Evolutionary conservation across 2,329 filamentous ascomycete species (phyloP).

Genomic region (Neofusicoccum sp.): DNA sequence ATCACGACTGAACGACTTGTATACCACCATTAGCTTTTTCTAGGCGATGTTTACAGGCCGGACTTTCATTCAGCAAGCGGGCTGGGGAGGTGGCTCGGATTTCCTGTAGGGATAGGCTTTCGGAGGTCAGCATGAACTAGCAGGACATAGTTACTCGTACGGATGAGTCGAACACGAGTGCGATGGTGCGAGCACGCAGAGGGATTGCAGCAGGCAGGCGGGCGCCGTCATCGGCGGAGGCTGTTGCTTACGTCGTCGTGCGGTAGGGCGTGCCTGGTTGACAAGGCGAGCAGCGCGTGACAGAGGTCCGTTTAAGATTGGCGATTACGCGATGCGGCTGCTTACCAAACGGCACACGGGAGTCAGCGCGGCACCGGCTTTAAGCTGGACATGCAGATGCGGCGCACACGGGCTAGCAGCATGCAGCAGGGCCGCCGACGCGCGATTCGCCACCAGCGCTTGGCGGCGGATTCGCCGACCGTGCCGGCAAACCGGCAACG

Average conservation of each 20-base stretch:
- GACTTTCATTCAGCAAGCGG: background rate
- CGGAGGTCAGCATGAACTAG: background rate
- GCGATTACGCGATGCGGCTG: background rate
- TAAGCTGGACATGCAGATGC: background rate
- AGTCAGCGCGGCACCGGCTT: background rate
- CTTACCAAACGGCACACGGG: background rate
- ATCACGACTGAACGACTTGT: constrained; percentile 9
- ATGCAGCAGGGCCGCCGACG: background rate
- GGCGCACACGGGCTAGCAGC: background rate
- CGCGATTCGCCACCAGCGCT: background rate
- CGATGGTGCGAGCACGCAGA: background rate
- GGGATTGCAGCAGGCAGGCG: no score
- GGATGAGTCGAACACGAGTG: background rate
- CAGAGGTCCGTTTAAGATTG: background rate
- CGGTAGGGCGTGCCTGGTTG: no score
- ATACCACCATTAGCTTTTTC: constrained; percentile 5
- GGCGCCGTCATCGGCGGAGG: no score
- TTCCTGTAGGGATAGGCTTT: background rate
- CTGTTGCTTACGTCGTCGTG: no score
- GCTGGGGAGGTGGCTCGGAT: background rate
- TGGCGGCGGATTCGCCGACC: background rate
- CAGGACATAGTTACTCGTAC: background rate
- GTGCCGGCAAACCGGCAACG: constrained; percentile 5
- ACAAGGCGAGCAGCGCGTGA: background rate
- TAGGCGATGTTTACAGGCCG: background rate